Percentiles rank a stretch among this genome's conserved stretches.
These are phyloP conservation scores for Clitopilus hobsonii DNA, from an alignment of 768 basidiomycete species.

Conservation along the genomic window DNA sequence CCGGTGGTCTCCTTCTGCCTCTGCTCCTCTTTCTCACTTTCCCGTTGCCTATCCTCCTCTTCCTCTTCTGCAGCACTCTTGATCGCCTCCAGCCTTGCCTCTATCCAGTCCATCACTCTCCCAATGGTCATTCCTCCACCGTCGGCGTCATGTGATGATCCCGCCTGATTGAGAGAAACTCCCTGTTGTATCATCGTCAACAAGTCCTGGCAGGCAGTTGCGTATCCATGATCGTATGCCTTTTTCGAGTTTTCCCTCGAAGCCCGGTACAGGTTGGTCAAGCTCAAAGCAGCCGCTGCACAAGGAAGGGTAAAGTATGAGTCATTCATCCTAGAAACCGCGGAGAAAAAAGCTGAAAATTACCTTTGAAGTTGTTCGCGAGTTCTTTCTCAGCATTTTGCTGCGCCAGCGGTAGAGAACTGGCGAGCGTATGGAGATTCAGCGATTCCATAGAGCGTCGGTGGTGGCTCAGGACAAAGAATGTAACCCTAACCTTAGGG, in stretches of 20 bases:
- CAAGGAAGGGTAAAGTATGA: constrained; percentile 1
- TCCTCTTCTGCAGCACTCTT: constrained; percentile 74
- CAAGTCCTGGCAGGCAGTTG: constrained; percentile 74
- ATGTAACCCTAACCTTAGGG: neutral
- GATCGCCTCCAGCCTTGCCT: constrained; percentile 75
- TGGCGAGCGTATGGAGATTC: constrained; percentile 75
- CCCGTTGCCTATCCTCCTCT: constrained; percentile 74
- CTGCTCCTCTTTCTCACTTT: constrained; percentile 45
- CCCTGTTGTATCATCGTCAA: constrained; percentile 81
- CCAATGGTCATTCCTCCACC: constrained; percentile 70
- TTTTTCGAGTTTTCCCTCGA: constrained; percentile 73
- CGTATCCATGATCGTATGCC: constrained; percentile 79
- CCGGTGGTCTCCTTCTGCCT: constrained; percentile 18
- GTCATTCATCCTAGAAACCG: constrained; percentile 15
- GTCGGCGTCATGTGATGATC: constrained; percentile 40
- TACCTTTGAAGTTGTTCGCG: constrained; percentile 79
- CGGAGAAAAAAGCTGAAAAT: neutral
- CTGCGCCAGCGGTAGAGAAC: constrained; percentile 64
- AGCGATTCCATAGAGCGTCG: constrained; percentile 60
- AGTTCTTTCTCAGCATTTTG: constrained; percentile 82
- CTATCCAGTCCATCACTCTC: constrained; percentile 80
- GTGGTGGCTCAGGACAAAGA: neutral
- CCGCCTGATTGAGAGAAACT: constrained; percentile 51
- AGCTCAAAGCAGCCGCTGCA: constrained; percentile 75
- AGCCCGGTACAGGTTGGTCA: constrained; percentile 81